Evolutionary conservation across 345 rosid genomes (phyloP).

Genomic region (Gossypium rotundifolium): DNA sequence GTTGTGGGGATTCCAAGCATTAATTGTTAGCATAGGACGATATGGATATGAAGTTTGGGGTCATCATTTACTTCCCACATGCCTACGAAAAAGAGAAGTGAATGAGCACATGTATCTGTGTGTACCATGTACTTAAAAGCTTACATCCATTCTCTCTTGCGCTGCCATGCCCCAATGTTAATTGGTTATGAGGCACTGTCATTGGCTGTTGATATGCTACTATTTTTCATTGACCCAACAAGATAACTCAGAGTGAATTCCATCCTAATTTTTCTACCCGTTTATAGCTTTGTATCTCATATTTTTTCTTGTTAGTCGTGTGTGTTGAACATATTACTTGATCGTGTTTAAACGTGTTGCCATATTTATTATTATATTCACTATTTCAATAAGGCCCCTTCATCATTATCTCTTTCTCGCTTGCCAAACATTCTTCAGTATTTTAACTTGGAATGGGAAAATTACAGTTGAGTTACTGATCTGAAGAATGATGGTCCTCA

Average conservation of each 20-base stretch:
- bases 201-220: not conserved
- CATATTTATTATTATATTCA: no score
- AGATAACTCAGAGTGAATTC: not conserved
- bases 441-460: not conserved
- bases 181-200: not conserved
- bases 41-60: not conserved
- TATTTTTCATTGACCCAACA: not conserved
- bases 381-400: not conserved
- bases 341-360: no score
- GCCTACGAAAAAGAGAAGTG: not conserved
- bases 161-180: not conserved
- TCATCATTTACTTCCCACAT: not conserved
- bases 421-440: not conserved
- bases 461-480: not conserved
- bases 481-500: not conserved
- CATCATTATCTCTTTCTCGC: not conserved
- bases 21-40: not conserved
- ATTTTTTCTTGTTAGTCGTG: no score
- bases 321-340: no score
- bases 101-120: not conserved
- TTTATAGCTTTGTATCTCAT: no score
- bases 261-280: not conserved
- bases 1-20: not conserved
- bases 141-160: not conserved
- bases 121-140: constrained; percentile 7